These are phyloP conservation scores for Pythium rishiriense DNA, from an alignment of 352 stramenopile species.

Conservation along the genomic window DNA sequence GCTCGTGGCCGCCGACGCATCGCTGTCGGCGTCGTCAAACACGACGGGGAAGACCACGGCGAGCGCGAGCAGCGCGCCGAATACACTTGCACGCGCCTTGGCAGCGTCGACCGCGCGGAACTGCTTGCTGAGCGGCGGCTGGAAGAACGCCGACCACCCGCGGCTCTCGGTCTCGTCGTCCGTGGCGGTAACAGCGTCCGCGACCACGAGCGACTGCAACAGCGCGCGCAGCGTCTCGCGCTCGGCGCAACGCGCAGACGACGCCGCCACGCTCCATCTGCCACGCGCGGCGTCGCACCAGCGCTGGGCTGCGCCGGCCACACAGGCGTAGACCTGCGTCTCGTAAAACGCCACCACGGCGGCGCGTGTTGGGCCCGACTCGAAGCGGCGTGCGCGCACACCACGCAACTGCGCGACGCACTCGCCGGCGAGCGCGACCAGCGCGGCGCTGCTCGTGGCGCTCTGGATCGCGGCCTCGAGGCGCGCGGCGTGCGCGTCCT, in stretches of 20 bases:
- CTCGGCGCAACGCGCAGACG: conserved; percentile 27
- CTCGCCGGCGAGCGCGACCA: conserved; percentile 23
- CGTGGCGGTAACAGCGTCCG: conserved; percentile 27
- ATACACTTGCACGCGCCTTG: conserved; percentile 52
- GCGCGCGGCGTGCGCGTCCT: conserved; percentile 18
- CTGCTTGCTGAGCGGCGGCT: conserved; percentile 34
- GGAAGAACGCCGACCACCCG: conserved; percentile 58
- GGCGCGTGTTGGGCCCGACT: conserved; percentile 29
- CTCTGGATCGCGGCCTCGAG: conserved; percentile 27
- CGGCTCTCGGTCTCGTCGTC: conserved; percentile 8
- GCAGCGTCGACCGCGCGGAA: conserved; percentile 37
- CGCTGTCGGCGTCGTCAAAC: conserved; percentile 31
- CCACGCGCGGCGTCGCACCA: conserved; percentile 23
- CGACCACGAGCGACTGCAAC: conserved; percentile 45
- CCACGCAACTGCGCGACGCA: conserved; percentile 37
- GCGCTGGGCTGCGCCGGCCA: conserved; percentile 12
- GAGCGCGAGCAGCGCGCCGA: conserved; percentile 43
- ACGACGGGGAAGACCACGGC: conserved; percentile 56
- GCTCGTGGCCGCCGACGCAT: conserved; percentile 27
- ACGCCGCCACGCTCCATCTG: conserved; percentile 40
- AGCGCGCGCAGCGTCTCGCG: conserved; percentile 40
- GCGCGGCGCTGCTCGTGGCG: background rate
- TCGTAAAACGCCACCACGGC: conserved; percentile 45
- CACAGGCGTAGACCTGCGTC: conserved; percentile 27
- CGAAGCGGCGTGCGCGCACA: conserved; percentile 45